Conservation (phyloP, 2,329 filamentous ascomycete genomes). For the Fusarium tjaetaba region DNA sequence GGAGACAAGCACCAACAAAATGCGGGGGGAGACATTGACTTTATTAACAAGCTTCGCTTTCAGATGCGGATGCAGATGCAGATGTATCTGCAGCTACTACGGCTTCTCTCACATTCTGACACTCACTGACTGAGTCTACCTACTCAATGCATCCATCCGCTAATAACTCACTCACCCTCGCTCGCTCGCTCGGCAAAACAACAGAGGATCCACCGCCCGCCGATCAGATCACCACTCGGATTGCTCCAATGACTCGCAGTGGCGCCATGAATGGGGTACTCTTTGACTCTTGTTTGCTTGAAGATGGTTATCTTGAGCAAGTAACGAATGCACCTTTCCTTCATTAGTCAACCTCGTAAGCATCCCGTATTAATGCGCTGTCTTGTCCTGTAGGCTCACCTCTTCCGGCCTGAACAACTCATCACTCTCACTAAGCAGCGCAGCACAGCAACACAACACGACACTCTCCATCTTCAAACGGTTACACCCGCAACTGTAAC, state of each 20-base stretch:
- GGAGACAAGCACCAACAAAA: slow-evolving; percentile 12
- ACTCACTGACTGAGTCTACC: background rate
- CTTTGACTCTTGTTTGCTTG: slow-evolving; percentile 6
- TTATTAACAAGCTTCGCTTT: slow-evolving; percentile 16
- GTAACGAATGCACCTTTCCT: background rate
- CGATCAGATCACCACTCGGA: slow-evolving; percentile 41
- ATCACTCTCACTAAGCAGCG: slow-evolving; percentile 10
- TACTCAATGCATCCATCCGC: background rate
- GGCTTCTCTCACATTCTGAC: background rate
- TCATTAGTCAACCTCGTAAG: background rate
- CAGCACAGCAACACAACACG: background rate
- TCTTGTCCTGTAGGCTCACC: slow-evolving; percentile 8
- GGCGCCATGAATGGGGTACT: slow-evolving; percentile 24
- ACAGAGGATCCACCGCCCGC: slow-evolving; percentile 39
- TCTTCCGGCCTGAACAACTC: slow-evolving; percentile 21
- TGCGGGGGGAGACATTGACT: slow-evolving; percentile 40
- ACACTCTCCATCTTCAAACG: background rate
- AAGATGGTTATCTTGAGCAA: background rate
- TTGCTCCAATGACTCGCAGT: slow-evolving; percentile 41
- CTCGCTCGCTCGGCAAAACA: slow-evolving; percentile 12
- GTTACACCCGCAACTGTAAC: slow-evolving; percentile 17
- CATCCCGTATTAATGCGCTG: background rate
- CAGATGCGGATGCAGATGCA: background rate
- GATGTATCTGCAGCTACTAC: background rate
- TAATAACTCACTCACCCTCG: background rate